Evolutionary conservation across 1,284 basidiomycete species (phyloP).

Genomic region (Anthracocystis setariae): DNA sequence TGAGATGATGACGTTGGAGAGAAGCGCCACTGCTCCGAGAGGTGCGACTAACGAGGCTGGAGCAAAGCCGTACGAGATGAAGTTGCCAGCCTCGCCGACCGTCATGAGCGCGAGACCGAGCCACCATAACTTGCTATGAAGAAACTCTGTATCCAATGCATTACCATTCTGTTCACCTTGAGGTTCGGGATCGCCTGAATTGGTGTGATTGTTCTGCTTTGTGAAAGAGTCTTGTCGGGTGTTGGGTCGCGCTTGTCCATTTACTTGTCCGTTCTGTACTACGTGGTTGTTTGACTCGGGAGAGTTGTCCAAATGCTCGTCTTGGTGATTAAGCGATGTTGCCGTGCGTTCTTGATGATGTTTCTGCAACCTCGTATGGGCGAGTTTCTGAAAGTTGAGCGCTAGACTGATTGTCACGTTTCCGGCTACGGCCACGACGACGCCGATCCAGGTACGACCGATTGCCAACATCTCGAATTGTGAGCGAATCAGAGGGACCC

Average conservation of each 20-base stretch:
- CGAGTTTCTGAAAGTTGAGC: conserved; percentile 82
- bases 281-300: not conserved
- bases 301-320: not conserved
- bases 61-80: conserved; percentile 81
- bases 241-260: not conserved
- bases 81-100: conserved; percentile 89
- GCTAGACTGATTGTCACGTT: conserved; percentile 90
- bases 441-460: conserved; percentile 73
- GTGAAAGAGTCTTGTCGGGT: not conserved
- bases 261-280: not conserved
- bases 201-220: conserved; percentile 3
- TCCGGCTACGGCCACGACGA: conserved; percentile 82
- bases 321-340: conserved; percentile 52
- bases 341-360: conserved; percentile 10
- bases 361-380: conserved; percentile 77
- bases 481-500: not conserved
- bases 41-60: conserved; percentile 95
- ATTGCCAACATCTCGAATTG: conserved; percentile 15
- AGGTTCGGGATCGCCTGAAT: not conserved
- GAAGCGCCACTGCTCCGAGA: conserved; percentile 82
- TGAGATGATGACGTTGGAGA: conserved; percentile 93
- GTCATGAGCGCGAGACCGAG: conserved; percentile 87
- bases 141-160: conserved; percentile 50
- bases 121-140: conserved; percentile 84
- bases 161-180: conserved; percentile 8